These are phyloP conservation scores for Hypomontagnella submonticulosa DNA, from an alignment of 495 filamentous ascomycete species.

Conservation along the genomic window DNA sequence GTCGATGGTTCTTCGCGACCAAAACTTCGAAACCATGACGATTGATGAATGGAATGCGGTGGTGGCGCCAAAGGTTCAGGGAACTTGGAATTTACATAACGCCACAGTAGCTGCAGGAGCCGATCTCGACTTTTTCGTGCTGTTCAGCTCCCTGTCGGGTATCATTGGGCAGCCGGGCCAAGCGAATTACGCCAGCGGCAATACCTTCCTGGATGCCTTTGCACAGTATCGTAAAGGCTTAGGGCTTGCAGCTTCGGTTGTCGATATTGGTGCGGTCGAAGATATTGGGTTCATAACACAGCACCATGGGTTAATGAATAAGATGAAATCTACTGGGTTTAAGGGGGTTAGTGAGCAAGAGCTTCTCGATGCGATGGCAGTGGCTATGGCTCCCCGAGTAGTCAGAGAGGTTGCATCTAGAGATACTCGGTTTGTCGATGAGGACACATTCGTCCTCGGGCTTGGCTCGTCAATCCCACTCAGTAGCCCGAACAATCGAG, in stretches of 20 bases:
- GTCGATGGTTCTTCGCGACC: slow-evolving; percentile 65
- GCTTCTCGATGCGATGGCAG: slow-evolving; percentile 30
- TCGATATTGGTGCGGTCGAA: slow-evolving; percentile 54
- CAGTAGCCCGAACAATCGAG: slow-evolving; percentile 23
- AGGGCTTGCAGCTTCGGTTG: slow-evolving; percentile 46
- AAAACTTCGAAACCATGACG: slow-evolving; percentile 62
- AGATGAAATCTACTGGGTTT: slow-evolving; percentile 28
- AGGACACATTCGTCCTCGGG: slow-evolving; percentile 33
- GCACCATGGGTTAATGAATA: slow-evolving; percentile 22
- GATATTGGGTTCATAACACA: slow-evolving; percentile 45
- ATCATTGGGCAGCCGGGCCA: slow-evolving; percentile 52
- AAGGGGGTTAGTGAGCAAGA: slow-evolving; percentile 28
- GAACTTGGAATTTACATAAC: slow-evolving; percentile 67
- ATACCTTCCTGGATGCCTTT: slow-evolving; percentile 56
- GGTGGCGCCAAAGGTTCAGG: slow-evolving; percentile 62
- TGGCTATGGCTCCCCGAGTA: slow-evolving; percentile 15
- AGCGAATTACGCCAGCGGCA: slow-evolving; percentile 54
- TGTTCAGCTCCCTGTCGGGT: slow-evolving; percentile 49
- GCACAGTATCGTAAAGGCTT: slow-evolving; percentile 47
- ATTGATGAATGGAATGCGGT: slow-evolving; percentile 55
- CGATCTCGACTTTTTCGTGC: slow-evolving; percentile 50
- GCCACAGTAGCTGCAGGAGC: slow-evolving; percentile 39
- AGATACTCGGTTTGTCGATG: slow-evolving; percentile 18
- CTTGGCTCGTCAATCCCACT: slow-evolving; percentile 32
- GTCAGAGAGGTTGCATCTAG: neutral